phyloP scores from a whole-genome alignment of 768 basidiomycete species.

The Nevesoporus exiguus region DNA sequence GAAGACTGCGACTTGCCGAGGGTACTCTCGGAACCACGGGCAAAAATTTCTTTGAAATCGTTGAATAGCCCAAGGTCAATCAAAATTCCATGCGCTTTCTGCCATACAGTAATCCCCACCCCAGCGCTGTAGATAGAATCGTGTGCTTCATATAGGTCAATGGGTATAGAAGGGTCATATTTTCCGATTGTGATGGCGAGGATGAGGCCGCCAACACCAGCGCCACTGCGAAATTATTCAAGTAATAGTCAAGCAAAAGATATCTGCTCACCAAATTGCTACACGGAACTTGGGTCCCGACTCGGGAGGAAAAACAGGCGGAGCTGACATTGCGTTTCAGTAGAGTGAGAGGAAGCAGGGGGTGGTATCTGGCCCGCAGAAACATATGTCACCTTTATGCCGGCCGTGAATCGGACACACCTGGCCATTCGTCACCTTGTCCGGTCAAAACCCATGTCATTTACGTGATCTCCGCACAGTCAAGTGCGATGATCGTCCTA shows the following conservation, averaged over 20 bases:
- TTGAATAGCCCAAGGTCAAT: slow-evolving; percentile 41
- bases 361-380: neutral
- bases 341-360: neutral
- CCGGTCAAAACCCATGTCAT: neutral
- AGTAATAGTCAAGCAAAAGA: neutral
- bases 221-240: slow-evolving; percentile 25
- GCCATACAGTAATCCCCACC: slow-evolving; percentile 46
- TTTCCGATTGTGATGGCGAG: slow-evolving; percentile 39
- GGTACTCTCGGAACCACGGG: slow-evolving; percentile 7
- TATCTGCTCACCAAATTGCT: slow-evolving; percentile 20
- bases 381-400: neutral
- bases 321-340: neutral
- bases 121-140: slow-evolving; percentile 38
- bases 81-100: slow-evolving; percentile 44
- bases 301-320: neutral
- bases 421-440: neutral
- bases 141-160: slow-evolving; percentile 47
- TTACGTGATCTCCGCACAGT: neutral
- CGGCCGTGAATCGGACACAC: neutral
- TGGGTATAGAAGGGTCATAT: slow-evolving; percentile 31
- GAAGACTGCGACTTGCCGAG: slow-evolving; percentile 5
- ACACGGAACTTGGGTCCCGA: slow-evolving; percentile 14
- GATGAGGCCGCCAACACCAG: slow-evolving; percentile 43
- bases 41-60: slow-evolving; percentile 24
- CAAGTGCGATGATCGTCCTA: neutral